phyloP scores from a whole-genome alignment of 176 grass and related monocot genomes.

The Puya raimondii region DNA sequence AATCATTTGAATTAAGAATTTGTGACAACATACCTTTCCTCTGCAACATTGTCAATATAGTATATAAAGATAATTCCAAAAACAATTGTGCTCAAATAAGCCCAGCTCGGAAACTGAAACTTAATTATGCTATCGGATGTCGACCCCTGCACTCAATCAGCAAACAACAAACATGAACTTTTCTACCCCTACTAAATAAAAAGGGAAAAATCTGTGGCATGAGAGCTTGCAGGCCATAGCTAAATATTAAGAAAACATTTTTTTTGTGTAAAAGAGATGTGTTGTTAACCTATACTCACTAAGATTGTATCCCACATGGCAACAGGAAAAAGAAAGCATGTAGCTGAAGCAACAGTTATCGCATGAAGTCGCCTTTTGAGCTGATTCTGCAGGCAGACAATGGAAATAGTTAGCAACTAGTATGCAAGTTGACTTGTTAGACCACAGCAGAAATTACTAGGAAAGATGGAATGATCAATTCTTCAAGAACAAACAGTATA shows the following conservation, averaged over 20 bases:
- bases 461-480: not conserved
- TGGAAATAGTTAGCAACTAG: not conserved
- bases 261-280: not conserved
- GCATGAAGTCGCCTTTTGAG: constrained; percentile 95
- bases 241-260: not conserved
- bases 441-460: constrained; percentile 13
- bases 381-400: constrained; percentile 65
- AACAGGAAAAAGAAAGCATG: constrained; percentile 97
- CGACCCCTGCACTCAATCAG: constrained; percentile 48
- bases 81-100: constrained; percentile 74
- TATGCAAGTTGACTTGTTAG: constrained; percentile 8
- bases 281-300: constrained; percentile 35
- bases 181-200: constrained; percentile 9
- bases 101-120: constrained; percentile 88
- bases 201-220: not conserved
- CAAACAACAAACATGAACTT: constrained; percentile 27
- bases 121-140: constrained; percentile 84
- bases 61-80: constrained; percentile 93
- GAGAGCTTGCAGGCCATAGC: not conserved
- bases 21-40: constrained; percentile 59
- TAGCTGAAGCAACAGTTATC: constrained; percentile 84
- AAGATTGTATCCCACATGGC: constrained; percentile 99
- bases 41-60: constrained; percentile 83
- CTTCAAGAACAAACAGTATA: not conserved
- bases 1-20: not conserved